Conservation (phyloP, 805 yeast species). For the Candida taoyuanica region DNA sequence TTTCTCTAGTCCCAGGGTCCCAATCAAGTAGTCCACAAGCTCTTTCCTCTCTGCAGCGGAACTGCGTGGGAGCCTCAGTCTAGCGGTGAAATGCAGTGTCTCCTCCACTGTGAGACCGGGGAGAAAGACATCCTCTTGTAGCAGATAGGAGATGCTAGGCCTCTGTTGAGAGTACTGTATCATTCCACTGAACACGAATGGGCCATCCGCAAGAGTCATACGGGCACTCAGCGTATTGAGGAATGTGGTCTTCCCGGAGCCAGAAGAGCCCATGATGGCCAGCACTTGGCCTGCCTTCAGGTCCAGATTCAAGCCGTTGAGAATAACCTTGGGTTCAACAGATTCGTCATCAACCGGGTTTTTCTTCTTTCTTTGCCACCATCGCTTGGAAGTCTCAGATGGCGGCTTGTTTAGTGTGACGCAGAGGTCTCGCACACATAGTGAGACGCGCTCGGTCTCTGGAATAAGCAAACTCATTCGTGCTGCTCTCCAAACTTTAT, state of each 20-base stretch:
- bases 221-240: conserved; percentile 61
- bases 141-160: conserved; percentile 48
- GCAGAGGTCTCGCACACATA: conserved; percentile 14
- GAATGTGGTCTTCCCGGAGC: conserved; percentile 81
- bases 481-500: too few species aligned
- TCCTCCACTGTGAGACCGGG: conserved; percentile 73
- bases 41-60: conserved; percentile 38
- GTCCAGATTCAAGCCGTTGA: conserved; percentile 52
- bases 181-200: conserved; percentile 39
- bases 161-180: conserved; percentile 31
- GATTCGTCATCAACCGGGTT: not conserved
- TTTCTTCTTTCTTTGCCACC: not conserved
- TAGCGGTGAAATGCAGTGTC: conserved; percentile 66
- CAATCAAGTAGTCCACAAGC: conserved; percentile 56
- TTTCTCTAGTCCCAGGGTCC: conserved; percentile 61
- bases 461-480: conserved; percentile 6
- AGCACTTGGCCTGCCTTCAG: conserved; percentile 57
- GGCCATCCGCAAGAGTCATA: conserved; percentile 17
- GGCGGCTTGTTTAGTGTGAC: too few species aligned
- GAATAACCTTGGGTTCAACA: conserved; percentile 30
- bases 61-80: conserved; percentile 53
- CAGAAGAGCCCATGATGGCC: conserved; percentile 86
- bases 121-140: conserved; percentile 69
- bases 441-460: conserved; percentile 7
- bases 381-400: not conserved